Evolutionary conservation across 345 rosid species (phyloP).

Genomic region (Erodium maritimum): DNA sequence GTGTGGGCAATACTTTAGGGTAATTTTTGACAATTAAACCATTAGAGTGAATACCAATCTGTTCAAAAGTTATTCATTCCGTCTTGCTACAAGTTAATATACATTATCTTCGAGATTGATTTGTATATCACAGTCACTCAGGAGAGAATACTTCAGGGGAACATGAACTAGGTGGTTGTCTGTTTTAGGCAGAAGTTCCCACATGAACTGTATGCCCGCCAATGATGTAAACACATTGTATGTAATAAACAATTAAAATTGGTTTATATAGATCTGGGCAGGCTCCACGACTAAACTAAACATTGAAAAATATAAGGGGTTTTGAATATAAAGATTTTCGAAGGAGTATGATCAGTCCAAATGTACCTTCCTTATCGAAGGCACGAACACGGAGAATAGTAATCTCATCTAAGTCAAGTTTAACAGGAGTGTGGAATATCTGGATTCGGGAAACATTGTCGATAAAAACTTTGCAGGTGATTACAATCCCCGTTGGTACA

Average conservation of each 20-base stretch:
- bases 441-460: slow-evolving; percentile 79
- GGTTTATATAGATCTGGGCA: no score
- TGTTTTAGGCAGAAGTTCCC: slow-evolving; percentile 59
- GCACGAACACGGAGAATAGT: slow-evolving; percentile 90
- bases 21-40: no score
- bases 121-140: slow-evolving; percentile 77
- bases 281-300: no score
- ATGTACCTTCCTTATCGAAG: slow-evolving; percentile 67
- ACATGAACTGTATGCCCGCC: slow-evolving; percentile 82
- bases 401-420: slow-evolving; percentile 90
- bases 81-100: slow-evolving; percentile 9
- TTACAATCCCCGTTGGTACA: slow-evolving; percentile 57
- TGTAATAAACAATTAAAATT: no score
- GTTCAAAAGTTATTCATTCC: not conserved
- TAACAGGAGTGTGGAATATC: slow-evolving; percentile 82
- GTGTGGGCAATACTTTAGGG: no score
- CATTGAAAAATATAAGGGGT: no score
- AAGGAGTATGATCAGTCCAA: slow-evolving; percentile 1
- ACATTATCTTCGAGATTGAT: slow-evolving; percentile 78
- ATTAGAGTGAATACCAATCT: no score
- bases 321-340: no score
- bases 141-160: slow-evolving; percentile 84
- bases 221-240: slow-evolving; percentile 85
- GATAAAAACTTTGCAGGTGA: slow-evolving; percentile 92
- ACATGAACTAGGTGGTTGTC: slow-evolving; percentile 78